These are phyloP conservation scores for Cornus suecica DNA, from an alignment of 148 eudicot genomes.

Conservation along the genomic window DNA sequence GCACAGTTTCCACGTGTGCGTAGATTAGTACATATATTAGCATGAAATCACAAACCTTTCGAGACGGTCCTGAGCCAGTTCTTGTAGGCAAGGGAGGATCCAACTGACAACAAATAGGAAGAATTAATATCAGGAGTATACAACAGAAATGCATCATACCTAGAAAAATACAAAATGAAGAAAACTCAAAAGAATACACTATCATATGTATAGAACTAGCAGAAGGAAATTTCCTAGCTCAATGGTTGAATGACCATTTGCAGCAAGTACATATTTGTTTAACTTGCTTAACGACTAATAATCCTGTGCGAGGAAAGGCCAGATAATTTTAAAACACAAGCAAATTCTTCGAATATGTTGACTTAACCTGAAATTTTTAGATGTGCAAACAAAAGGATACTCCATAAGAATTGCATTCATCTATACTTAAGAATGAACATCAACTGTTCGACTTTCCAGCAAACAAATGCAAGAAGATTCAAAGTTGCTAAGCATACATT, in stretches of 20 bases:
- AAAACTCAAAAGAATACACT: not conserved
- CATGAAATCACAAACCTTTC: constrained; percentile 56
- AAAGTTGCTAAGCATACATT: not conserved
- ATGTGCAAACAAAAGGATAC: not conserved
- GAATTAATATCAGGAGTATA: constrained; percentile 9
- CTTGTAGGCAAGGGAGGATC: constrained; percentile 57
- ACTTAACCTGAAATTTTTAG: not conserved
- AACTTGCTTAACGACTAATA: not conserved
- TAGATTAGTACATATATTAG: not conserved
- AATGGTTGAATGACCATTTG: not conserved
- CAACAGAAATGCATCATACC: not conserved
- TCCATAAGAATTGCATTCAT: not conserved
- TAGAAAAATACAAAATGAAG: not conserved
- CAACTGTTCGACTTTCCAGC: not conserved
- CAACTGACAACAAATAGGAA: constrained; percentile 44
- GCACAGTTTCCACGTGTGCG: not conserved
- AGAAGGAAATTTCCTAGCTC: not conserved
- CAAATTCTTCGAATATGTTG: not conserved
- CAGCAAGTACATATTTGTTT: not conserved
- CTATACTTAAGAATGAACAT: not conserved
- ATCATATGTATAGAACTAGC: not conserved
- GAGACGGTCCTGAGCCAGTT: constrained; percentile 82
- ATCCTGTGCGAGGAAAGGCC: not conserved
- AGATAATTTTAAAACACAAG: not conserved
- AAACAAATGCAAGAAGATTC: not conserved